phyloP scores from a whole-genome alignment of 208 protist species.

The Zelonia costaricensis region DNA sequence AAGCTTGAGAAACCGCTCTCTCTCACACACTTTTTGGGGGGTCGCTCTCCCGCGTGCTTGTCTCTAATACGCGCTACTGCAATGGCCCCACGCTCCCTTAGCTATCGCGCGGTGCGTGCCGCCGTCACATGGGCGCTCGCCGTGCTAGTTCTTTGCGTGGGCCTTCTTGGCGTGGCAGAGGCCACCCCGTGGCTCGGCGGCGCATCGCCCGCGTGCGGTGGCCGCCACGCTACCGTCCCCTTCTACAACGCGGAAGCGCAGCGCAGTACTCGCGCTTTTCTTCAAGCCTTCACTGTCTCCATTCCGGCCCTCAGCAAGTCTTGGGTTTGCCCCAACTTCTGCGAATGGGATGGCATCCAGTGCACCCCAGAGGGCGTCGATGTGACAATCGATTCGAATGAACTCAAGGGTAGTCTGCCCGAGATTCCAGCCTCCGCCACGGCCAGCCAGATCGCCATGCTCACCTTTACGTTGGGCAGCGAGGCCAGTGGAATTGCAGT shows the following conservation, averaged over 20 bases:
- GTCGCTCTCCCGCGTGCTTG: no score
- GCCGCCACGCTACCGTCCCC: background rate
- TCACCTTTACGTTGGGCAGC: background rate
- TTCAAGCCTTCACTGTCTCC: background rate
- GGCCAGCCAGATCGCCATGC: background rate
- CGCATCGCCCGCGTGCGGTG: background rate
- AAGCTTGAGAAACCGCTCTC: no score
- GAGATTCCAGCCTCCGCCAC: background rate
- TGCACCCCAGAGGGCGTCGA: slow-evolving; percentile 1
- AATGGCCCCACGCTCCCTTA: no score
- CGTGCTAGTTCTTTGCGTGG: no score
- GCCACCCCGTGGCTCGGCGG: background rate
- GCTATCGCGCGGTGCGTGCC: no score
- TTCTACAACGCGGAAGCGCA: background rate
- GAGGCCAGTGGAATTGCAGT: no score
- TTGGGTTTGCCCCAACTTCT: slow-evolving; percentile 3
- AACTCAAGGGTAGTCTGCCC: background rate
- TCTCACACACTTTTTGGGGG: no score
- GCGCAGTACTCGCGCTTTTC: background rate
- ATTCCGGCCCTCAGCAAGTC: background rate
- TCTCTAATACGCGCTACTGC: no score
- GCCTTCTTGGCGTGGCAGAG: no score
- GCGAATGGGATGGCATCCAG: background rate
- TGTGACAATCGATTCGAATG: background rate
- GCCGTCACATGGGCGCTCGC: no score